Evolutionary conservation across 192 early-diverging fungal genomes (phyloP).

Genomic region (Podila clonocystis): DNA sequence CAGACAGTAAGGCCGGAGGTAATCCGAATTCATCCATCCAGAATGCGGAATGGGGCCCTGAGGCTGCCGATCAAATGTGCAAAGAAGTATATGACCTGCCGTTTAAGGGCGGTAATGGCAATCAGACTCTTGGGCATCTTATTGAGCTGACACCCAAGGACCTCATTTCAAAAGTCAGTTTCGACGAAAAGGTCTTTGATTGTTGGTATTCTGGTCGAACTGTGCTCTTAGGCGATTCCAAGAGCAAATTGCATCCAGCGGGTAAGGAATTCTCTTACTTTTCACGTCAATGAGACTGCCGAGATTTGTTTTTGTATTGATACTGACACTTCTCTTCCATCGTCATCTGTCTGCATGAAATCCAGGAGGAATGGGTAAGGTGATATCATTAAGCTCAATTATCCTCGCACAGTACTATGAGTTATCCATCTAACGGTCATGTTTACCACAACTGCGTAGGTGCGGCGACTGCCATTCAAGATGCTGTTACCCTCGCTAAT

Average conservation of each 20-base stretch:
- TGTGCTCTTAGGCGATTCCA: constrained; percentile 3
- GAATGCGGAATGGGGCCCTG: constrained; percentile 9
- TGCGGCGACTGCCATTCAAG: constrained; percentile 25
- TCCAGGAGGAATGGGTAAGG: background rate
- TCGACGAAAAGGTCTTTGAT: constrained; percentile 17
- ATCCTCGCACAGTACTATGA: background rate
- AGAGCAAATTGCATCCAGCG: background rate
- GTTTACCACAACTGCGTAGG: background rate
- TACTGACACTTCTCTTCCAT: too few species aligned
- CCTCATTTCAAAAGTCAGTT: constrained; percentile 9
- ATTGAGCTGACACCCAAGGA: constrained; percentile 3
- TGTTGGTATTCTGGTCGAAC: constrained; percentile 9
- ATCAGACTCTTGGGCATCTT: constrained; percentile 4
- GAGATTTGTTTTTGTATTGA: too few species aligned
- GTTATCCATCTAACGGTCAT: too few species aligned
- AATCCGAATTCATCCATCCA: background rate
- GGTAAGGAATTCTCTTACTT: background rate
- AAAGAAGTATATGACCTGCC: constrained; percentile 1
- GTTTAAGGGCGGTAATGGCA: background rate
- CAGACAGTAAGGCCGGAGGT: background rate
- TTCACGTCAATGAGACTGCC: too few species aligned
- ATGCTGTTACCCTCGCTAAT: constrained; percentile 32
- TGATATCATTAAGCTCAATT: background rate
- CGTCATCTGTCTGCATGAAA: too few species aligned
- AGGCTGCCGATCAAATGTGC: constrained; percentile 9